These are phyloP conservation scores for Elsinoe necatrix DNA, from an alignment of 2,329 filamentous ascomycete genomes.

Conservation along the genomic window DNA sequence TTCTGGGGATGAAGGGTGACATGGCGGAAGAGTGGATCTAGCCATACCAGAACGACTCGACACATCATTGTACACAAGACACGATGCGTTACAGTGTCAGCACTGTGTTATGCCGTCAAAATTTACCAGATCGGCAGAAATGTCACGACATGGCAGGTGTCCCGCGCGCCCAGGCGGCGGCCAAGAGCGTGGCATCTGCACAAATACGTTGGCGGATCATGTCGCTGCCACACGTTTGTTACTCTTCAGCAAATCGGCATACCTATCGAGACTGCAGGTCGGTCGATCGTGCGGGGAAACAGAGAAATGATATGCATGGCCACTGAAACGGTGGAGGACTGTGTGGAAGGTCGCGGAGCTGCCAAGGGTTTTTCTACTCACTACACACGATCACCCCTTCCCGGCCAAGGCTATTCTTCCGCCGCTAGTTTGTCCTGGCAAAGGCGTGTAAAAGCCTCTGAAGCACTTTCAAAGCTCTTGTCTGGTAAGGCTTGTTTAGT, in stretches of 20 bases:
- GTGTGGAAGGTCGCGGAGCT: slow-evolving; percentile 5
- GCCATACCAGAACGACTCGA: neutral
- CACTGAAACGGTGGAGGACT: neutral
- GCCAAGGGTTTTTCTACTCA: neutral
- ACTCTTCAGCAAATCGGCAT: slow-evolving; percentile 1
- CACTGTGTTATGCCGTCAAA: neutral
- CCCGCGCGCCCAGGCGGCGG: neutral
- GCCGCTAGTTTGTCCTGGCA: neutral
- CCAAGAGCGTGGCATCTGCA: slow-evolving; percentile 2
- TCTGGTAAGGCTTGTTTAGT: neutral
- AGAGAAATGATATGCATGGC: neutral
- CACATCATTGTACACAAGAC: neutral
- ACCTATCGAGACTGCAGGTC: neutral
- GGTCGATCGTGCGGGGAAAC: slow-evolving; percentile 9
- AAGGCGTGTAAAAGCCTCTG: neutral
- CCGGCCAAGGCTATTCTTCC: neutral
- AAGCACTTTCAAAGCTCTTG: slow-evolving; percentile 1
- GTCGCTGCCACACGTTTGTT: neutral
- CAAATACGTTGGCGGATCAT: neutral
- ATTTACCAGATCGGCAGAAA: neutral
- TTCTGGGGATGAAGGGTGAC: neutral
- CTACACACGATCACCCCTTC: neutral
- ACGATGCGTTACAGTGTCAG: neutral
- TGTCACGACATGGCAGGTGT: neutral
- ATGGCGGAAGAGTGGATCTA: neutral